Base-by-base conservation (phyloP, 805 yeast species). In the Grigorovia humatica region DNA sequence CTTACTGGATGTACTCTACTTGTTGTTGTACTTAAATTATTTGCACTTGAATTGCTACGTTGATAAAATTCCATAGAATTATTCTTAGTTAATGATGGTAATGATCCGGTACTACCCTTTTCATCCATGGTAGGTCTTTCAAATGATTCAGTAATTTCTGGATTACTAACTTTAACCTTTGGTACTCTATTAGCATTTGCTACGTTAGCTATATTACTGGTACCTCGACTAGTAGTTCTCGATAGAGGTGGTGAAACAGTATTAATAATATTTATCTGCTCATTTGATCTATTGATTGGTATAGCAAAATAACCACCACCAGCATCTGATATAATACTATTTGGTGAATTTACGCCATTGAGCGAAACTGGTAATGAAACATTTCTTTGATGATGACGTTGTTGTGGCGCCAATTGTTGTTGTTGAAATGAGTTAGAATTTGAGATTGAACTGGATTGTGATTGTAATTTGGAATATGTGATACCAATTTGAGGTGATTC, bases 291-390 rank as follows among this genome's bases (percentile, higher is more conserved):
- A 50, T 52, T 52, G 2, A 68, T 53, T 5, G 72, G 72, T 15
- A 68, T 57, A 1, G 68, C 68, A 54, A 68, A 68, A 47, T 68
- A 68, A 1, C 70, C 71, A 46, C 68, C 58, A 46, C 68, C 64
- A 4, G 57, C 58, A 3, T 57, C 64, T 12, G 67, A 59, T 12
- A 53, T 51, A 47, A 54, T 49, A 51, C 68, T 60, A 19, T 57
- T 54, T 13, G 67, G 66, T 1, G 66, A 61, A 19, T 50, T 49
- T 13, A 48, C 38, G 4, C 52, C 56, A 23, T 55, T 46, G 1
- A 56, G 41, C 9, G 61, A 52, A n/a, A 48, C 48, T 1, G 60
- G 58, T 42, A 54, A 53, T 1, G 65, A 61, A 15, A 56, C 40
- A 47, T 57, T 58, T 54, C 64, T 60, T 46, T 60, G 59, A 41